A percentile compares a stretch with the other conserved stretches of the same genome.
Conservation (phyloP, 2,329 filamentous ascomycete genomes). For the Venturia carpophila region DNA sequence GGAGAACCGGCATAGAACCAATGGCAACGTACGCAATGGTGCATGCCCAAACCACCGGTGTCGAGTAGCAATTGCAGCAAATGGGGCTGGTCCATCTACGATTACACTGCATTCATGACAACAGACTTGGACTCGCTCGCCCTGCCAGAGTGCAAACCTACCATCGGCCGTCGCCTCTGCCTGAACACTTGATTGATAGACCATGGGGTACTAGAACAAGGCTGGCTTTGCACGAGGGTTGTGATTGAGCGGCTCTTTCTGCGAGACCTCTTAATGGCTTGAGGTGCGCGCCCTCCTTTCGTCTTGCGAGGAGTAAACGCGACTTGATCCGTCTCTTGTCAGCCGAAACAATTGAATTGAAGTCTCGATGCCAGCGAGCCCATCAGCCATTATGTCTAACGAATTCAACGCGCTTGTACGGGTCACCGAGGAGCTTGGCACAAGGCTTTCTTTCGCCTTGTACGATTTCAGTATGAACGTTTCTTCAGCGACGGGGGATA, state of each 20-base stretch:
- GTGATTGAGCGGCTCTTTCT: slow-evolving; percentile 12
- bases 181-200: not conserved
- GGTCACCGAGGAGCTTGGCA: slow-evolving; percentile 29
- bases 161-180: not conserved
- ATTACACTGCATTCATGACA: slow-evolving; percentile 1
- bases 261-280: slow-evolving; percentile 4
- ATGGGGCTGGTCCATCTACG: not conserved
- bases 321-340: not conserved
- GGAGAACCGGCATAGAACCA: not conserved
- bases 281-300: not conserved
- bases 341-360: not conserved
- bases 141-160: not conserved
- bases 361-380: slow-evolving; percentile 8
- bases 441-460: slow-evolving; percentile 29
- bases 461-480: slow-evolving; percentile 28
- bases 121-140: not conserved
- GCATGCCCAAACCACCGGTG: slow-evolving; percentile 4
- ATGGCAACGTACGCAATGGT: not conserved
- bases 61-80: not conserved
- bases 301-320: slow-evolving; percentile 2
- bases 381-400: slow-evolving; percentile 11
- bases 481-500: slow-evolving; percentile 24
- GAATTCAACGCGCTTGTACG: slow-evolving; percentile 25
- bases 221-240: not conserved
- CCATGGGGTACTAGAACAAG: not conserved